Conservation (phyloP, 495 filamentous ascomycete species). For the Jackrogersella multiformis region DNA sequence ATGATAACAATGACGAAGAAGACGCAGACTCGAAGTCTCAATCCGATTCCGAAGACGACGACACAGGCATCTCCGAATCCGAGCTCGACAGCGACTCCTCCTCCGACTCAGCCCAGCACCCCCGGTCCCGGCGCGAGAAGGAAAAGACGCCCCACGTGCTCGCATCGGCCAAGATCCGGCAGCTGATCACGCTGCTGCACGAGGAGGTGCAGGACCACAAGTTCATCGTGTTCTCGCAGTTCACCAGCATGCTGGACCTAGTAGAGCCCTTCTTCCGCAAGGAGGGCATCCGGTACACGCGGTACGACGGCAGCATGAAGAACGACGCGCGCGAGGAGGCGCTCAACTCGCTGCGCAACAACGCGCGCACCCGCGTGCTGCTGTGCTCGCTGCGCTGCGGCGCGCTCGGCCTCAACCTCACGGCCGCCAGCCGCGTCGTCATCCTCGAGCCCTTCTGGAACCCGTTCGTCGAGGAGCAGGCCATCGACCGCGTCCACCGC, state of each 20-base stretch:
- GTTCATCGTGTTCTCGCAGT: constrained; percentile 95
- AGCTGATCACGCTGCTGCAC: constrained; percentile 80
- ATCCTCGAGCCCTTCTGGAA: constrained; percentile 99
- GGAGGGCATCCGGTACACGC: constrained; percentile 76
- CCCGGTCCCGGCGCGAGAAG: constrained; percentile 27
- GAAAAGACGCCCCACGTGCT: constrained; percentile 57
- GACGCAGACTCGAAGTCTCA: constrained; percentile 48
- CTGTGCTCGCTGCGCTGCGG: constrained; percentile 95
- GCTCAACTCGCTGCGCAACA: constrained; percentile 72
- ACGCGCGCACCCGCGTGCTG: constrained; percentile 75
- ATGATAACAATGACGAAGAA: constrained; percentile 43
- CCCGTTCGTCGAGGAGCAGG: constrained; percentile 97
- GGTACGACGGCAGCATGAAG: constrained; percentile 95
- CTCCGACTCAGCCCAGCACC: constrained; percentile 50
- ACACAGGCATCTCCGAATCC: constrained; percentile 47
- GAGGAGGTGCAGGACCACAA: constrained; percentile 82
- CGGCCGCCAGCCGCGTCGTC: constrained; percentile 89
- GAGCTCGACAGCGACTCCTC: constrained; percentile 58
- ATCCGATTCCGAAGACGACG: constrained; percentile 48
- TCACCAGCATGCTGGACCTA: constrained; percentile 86
- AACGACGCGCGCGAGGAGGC: constrained; percentile 92
- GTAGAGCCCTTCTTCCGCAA: constrained; percentile 87
- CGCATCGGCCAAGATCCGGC: constrained; percentile 89
- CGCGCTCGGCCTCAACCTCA: constrained; percentile 91
- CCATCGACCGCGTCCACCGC: constrained; percentile 96